phyloP scores from a whole-genome alignment of 352 stramenopile genomes.

The Nothophytophthora sp. region DNA sequence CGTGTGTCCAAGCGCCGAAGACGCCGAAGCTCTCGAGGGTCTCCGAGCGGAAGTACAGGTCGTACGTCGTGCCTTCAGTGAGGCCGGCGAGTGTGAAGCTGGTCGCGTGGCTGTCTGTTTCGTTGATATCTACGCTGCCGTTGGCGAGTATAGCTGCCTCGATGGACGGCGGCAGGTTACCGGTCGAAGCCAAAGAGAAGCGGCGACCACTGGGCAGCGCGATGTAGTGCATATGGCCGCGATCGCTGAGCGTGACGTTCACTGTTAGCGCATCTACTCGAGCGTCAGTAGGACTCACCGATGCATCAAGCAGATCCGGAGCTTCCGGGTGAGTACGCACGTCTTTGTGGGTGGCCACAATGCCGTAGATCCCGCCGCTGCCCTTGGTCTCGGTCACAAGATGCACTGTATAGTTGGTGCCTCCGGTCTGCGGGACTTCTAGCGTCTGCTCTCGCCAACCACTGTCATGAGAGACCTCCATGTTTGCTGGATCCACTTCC shows the following conservation, averaged over 20 bases:
- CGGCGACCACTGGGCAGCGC: conserved; percentile 35
- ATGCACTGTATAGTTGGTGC: conserved; percentile 70
- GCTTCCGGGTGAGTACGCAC: conserved; percentile 56
- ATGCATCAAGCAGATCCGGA: conserved; percentile 35
- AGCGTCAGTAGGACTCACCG: conserved; percentile 52
- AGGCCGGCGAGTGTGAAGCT: conserved; percentile 55
- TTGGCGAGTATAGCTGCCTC: conserved; percentile 24
- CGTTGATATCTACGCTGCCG: conserved; percentile 27
- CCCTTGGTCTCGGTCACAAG: conserved; percentile 69
- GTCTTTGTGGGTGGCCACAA: conserved; percentile 55
- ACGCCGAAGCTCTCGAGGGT: conserved; percentile 76
- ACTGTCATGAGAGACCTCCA: conserved; percentile 29
- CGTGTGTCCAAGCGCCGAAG: conserved; percentile 58
- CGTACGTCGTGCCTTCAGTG: conserved; percentile 58
- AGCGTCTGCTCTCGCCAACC: conserved; percentile 61
- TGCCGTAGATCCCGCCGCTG: conserved; percentile 75
- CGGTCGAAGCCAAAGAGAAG: conserved; percentile 11
- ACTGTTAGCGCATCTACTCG: conserved; percentile 69
- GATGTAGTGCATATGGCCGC: conserved; percentile 68
- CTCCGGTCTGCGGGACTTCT: conserved; percentile 43
- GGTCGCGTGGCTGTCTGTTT: conserved; percentile 11
- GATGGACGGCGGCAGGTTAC: conserved; percentile 14
- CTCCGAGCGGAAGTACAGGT: conserved; percentile 75
- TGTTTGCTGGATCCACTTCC: conserved; percentile 28
- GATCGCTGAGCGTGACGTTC: conserved; percentile 41